Base-by-base conservation (phyloP, 2,329 filamentous ascomycete genomes). In the Fusarium brachygibbosum region DNA sequence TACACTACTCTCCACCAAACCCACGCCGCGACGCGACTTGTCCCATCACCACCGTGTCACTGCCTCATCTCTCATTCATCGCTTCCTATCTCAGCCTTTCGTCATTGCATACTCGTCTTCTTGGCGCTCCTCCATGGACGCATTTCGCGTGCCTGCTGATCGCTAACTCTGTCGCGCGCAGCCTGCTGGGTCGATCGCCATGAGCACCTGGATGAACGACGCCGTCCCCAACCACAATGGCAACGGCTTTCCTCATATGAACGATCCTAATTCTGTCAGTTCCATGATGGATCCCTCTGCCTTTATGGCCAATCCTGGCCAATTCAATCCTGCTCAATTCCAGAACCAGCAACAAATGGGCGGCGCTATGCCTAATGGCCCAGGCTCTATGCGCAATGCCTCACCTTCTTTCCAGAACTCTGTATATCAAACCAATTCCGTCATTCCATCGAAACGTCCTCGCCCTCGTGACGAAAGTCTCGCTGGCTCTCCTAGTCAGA, bases 371-470 rank as follows among this genome's bases (percentile, higher is more conserved):
- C 92, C 93, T 79, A 96, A 95, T 83, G 91, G 93, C 82, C 89
- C 86, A 76, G 91, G 92, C 82, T 88, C 86, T 75, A 91, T 92
- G 84, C 93, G 93, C 85, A 94, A 93, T 80, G 90, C 89, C 65
- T 94, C 93, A 55, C 92, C 92, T 44, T 89, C 79, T 42, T 95
- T 93, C 79, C 87, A 91, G 76, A 92, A 92, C 76, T 88, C 91
- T 65, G 87, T 88, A 75, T 97, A 95, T 83, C 91, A 94, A 78
- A 93, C 93, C 72, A 95, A 93, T 81, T 86, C 91, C 48, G 90
- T 97, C 75, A 90, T 97, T 72, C 95, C 95, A 61, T 95, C 94
- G 23, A 99, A 98, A 82, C 89, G 96, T 75, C 88, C 92, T 55
- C 88, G 93, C 46, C 91, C 92, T 53, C 85, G 88, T 77, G 93